Conservation (phyloP, 139 green algal species). For the Chlorella sp. region DNA sequence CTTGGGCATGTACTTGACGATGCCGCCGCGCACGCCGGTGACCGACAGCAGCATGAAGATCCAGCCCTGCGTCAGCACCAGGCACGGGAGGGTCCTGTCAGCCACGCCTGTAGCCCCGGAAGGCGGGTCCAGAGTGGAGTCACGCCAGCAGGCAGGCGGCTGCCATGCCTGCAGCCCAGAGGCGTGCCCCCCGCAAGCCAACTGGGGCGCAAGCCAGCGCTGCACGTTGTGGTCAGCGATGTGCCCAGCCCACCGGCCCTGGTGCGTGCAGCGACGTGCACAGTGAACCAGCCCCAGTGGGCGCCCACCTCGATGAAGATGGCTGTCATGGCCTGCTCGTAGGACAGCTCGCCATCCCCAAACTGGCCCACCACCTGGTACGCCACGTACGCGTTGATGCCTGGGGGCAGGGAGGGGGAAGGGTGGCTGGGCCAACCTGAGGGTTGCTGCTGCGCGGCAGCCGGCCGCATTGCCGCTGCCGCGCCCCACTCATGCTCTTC, state of each 20-base stretch:
- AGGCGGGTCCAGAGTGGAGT: too few relatives aligned
- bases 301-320: conserved; percentile 67
- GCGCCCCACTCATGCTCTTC: neutral
- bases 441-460: neutral
- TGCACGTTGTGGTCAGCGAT: too few relatives aligned
- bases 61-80: conserved; percentile 37
- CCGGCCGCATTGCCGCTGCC: too few relatives aligned
- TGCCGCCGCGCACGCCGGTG: conserved; percentile 60
- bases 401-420: neutral
- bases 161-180: too few relatives aligned
- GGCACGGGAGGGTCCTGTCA: too few relatives aligned
- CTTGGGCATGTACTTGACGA: conserved; percentile 74
- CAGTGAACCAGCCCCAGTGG: too few relatives aligned
- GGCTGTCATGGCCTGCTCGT: conserved; percentile 58
- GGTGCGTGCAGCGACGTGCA: too few relatives aligned
- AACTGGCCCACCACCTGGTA: conserved; percentile 48
- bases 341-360: conserved; percentile 50
- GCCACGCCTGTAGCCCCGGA: too few relatives aligned
- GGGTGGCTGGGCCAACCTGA: neutral
- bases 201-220: too few relatives aligned
- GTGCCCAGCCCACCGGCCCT: too few relatives aligned
- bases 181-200: too few relatives aligned
- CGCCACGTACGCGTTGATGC: conserved; percentile 47
- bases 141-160: too few relatives aligned
- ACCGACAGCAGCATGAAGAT: conserved; percentile 81